These are phyloP conservation scores for Cercospora sp. DNA, from an alignment of 2,329 filamentous ascomycete species.

Conservation along the genomic window DNA sequence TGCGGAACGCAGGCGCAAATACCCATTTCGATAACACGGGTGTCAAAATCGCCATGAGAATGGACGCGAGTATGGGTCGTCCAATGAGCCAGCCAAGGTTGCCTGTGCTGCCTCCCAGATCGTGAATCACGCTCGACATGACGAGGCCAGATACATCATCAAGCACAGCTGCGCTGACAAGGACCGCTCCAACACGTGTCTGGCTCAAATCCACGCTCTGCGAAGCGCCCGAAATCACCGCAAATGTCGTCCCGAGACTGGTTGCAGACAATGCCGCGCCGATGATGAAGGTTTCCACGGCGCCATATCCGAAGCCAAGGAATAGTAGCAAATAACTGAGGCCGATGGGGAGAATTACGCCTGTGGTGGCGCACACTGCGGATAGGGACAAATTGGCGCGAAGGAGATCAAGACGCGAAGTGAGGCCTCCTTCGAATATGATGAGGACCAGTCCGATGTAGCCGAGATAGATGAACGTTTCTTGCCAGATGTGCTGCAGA, in stretches of 20 bases:
- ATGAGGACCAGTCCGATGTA: constrained; percentile 54
- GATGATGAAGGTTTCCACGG: constrained; percentile 29
- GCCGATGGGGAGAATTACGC: constrained; percentile 50
- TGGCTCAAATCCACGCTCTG: constrained; percentile 45
- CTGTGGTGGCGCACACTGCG: constrained; percentile 45
- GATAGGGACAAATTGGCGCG: constrained; percentile 49
- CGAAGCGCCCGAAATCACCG: constrained; percentile 34
- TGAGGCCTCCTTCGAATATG: constrained; percentile 54
- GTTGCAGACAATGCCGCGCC: constrained; percentile 36
- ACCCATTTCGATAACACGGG: constrained; percentile 39
- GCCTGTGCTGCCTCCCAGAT: constrained; percentile 26
- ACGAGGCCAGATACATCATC: constrained; percentile 51
- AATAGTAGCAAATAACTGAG: constrained; percentile 40
- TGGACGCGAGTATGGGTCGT: constrained; percentile 35
- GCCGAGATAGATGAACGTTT: constrained; percentile 50
- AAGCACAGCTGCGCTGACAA: constrained; percentile 51
- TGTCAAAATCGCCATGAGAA: constrained; percentile 29
- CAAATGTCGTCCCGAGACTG: constrained; percentile 40
- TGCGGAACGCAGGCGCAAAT: constrained; percentile 38
- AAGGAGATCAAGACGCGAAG: constrained; percentile 49
- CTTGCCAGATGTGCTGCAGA: constrained; percentile 46
- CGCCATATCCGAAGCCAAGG: constrained; percentile 46
- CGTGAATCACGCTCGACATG: constrained; percentile 41
- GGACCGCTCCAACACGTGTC: constrained; percentile 47
- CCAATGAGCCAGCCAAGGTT: constrained; percentile 34